phyloP scores from a whole-genome alignment of 139 green algal species.

The Cymbomonas tetramitiformis region DNA sequence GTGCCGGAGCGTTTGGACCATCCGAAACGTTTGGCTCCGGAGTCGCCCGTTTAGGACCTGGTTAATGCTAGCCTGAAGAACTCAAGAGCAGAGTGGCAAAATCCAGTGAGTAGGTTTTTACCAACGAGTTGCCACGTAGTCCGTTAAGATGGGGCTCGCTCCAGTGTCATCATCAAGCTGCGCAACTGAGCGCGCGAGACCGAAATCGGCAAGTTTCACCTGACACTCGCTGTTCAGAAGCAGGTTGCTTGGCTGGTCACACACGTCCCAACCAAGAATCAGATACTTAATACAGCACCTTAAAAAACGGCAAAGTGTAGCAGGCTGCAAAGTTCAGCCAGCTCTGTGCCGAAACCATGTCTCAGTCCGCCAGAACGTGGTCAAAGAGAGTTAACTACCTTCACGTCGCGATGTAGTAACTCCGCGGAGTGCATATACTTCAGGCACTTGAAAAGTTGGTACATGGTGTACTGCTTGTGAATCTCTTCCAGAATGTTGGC shows the following conservation, averaged over 20 bases:
- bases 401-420: conserved; percentile 92
- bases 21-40: no score
- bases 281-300: background rate
- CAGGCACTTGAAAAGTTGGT: conserved; percentile 88
- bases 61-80: no score
- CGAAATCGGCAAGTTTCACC: conserved; percentile 95
- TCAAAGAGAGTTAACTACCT: no score
- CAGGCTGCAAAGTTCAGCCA: no score
- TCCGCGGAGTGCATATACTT: conserved; percentile 94
- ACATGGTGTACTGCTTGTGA: conserved; percentile 98
- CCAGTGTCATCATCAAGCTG: conserved; percentile 42
- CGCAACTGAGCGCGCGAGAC: conserved; percentile 60
- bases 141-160: conserved; percentile 67
- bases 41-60: no score
- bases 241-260: conserved; percentile 83
- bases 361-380: no score
- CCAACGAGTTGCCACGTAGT: conserved; percentile 97
- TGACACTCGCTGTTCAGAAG: conserved; percentile 92
- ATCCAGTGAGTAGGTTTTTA: conserved; percentile 36
- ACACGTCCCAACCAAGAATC: background rate
- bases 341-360: no score
- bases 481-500: conserved; percentile 90
- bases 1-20: no score
- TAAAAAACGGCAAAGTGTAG: background rate
- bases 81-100: no score